phyloP scores from a whole-genome alignment of 2,329 filamentous ascomycete species.

The Microdochium bolleyi region DNA sequence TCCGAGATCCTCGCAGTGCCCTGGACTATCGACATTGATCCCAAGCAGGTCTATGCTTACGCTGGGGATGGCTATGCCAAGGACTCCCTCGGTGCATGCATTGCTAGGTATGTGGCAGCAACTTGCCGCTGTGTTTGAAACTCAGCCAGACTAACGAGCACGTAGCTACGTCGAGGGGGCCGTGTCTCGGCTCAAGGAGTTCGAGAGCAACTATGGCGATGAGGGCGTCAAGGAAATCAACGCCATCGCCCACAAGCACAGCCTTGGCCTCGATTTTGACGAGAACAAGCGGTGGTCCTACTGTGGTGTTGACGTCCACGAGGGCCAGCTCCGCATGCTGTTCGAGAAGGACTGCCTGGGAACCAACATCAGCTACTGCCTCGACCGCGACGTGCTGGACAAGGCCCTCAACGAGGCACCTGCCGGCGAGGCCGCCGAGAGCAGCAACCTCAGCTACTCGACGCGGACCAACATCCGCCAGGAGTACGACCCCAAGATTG shows the following conservation, averaged over 20 bases:
- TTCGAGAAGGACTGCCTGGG: slow-evolving; percentile 35
- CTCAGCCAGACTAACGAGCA: neutral
- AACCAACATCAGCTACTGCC: slow-evolving; percentile 32
- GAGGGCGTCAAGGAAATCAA: slow-evolving; percentile 38
- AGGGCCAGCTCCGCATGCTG: slow-evolving; percentile 39
- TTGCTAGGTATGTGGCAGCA: slow-evolving; percentile 26
- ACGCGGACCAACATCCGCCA: slow-evolving; percentile 32
- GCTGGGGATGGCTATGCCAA: slow-evolving; percentile 30
- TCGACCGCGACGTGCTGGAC: slow-evolving; percentile 26
- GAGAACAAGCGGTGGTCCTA: slow-evolving; percentile 31
- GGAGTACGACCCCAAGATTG: slow-evolving; percentile 35
- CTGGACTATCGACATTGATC: slow-evolving; percentile 43
- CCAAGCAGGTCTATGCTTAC: slow-evolving; percentile 38
- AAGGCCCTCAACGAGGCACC: slow-evolving; percentile 38
- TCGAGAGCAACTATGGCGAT: slow-evolving; percentile 25
- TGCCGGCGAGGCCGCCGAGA: slow-evolving; percentile 13
- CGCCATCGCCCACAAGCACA: slow-evolving; percentile 30
- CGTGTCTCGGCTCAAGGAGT: slow-evolving; percentile 29
- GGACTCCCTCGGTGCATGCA: slow-evolving; percentile 32
- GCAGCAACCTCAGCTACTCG: slow-evolving; percentile 27
- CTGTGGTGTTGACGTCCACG: slow-evolving; percentile 32
- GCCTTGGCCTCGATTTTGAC: slow-evolving; percentile 38
- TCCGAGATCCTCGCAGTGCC: slow-evolving; percentile 33
- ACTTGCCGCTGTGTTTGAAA: neutral
- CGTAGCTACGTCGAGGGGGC: slow-evolving; percentile 35